phyloP scores from a whole-genome alignment of 305 asterid species.

The Solanum chacoense region DNA sequence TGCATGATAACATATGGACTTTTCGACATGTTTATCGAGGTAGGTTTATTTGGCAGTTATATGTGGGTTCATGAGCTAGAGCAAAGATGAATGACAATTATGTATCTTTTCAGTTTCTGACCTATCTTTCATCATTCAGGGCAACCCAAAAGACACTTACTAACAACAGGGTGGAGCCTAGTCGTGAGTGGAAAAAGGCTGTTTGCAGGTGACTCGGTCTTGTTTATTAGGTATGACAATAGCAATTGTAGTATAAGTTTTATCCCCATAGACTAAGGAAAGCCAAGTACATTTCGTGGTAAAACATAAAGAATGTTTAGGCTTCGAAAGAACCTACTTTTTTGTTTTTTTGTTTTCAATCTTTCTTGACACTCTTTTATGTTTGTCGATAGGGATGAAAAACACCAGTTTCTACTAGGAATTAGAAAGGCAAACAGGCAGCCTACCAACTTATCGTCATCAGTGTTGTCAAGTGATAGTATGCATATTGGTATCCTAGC shows the following conservation, averaged over 20 bases:
- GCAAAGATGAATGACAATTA: not conserved
- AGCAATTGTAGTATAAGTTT: not conserved
- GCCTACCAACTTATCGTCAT: slow-evolving; percentile 65
- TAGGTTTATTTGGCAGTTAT: slow-evolving; percentile 16
- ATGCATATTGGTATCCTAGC: slow-evolving; percentile 95
- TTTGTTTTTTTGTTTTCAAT: not conserved
- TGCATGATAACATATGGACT: slow-evolving; percentile 77
- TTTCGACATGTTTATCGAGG: slow-evolving; percentile 93
- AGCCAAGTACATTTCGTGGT: not conserved
- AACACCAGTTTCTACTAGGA: slow-evolving; percentile 76
- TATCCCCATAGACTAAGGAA: not conserved
- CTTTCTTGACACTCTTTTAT: not conserved
- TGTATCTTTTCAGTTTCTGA: not conserved
- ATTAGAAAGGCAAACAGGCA: slow-evolving; percentile 75
- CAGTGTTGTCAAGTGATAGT: slow-evolving; percentile 83
- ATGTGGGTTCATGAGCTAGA: not conserved
- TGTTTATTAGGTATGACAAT: slow-evolving; percentile 57
- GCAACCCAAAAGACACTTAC: slow-evolving; percentile 92
- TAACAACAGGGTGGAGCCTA: slow-evolving; percentile 92
- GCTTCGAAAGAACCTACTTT: not conserved
- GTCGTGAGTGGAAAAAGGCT: slow-evolving; percentile 78
- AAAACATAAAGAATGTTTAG: not conserved
- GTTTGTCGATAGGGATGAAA: slow-evolving; percentile 51
- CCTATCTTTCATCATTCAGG: slow-evolving; percentile 24
- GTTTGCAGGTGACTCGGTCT: slow-evolving; percentile 75